Evolutionary conservation across 306 rosid species (phyloP).

Genomic region (Vigna radiata): DNA sequence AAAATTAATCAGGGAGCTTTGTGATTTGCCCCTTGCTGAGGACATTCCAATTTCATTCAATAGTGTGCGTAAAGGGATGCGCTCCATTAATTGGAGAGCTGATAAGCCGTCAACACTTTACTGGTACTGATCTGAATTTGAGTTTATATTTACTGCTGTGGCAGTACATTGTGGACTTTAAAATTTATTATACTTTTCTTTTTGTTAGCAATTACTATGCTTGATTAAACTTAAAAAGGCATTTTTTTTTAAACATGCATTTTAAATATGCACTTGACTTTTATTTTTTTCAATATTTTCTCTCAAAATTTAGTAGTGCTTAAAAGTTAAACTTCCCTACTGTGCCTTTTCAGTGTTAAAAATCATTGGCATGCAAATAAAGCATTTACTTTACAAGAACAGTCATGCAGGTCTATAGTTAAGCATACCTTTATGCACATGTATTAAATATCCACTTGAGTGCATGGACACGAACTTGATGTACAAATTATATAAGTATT

Average conservation of each 20-base stretch:
- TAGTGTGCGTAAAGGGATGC: slow-evolving; percentile 95
- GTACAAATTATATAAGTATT: not conserved
- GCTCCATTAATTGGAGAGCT: slow-evolving; percentile 94
- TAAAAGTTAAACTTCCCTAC: slow-evolving; percentile 28
- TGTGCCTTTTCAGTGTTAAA: not conserved
- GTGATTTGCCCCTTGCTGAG: slow-evolving; percentile 97
- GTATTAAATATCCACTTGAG: slow-evolving; percentile 7
- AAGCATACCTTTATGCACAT: slow-evolving; percentile 11
- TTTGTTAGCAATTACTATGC: not conserved
- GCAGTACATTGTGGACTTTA: slow-evolving; percentile 5
- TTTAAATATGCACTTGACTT: slow-evolving; percentile 21
- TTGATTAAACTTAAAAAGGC: not conserved
- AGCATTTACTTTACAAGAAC: slow-evolving; percentile 23
- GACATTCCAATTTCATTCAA: slow-evolving; percentile 88
- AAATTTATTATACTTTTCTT: not conserved
- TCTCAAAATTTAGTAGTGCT: slow-evolving; percentile 13
- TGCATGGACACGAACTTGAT: slow-evolving; percentile 1
- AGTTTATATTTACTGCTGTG: slow-evolving; percentile 27
- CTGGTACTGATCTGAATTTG: slow-evolving; percentile 63
- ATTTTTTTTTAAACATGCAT: not conserved
- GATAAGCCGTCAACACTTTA: slow-evolving; percentile 87
- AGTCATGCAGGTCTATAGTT: not conserved
- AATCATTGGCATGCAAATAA: slow-evolving; percentile 26
- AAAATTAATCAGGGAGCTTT: slow-evolving; percentile 73
- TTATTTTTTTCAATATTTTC: slow-evolving; percentile 7